Percentiles rank a stretch among this genome's conserved stretches.
phyloP scores from a whole-genome alignment of 192 early-diverging fungal species.

The Coemansia sp. region DNA sequence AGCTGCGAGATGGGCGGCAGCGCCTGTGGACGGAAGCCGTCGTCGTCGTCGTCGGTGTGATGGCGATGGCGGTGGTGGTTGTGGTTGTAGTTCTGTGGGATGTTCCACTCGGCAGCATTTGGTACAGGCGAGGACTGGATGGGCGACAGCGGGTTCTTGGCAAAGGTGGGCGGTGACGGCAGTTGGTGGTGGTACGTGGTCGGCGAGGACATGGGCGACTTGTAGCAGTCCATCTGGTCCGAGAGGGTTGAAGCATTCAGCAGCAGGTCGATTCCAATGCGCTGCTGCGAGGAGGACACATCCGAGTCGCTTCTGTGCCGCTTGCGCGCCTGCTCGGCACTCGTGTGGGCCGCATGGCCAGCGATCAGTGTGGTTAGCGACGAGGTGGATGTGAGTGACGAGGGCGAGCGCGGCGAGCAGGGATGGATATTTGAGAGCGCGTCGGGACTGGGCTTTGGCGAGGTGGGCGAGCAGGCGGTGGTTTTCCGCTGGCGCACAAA shows the following conservation, averaged over 20 bases:
- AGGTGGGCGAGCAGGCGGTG: background rate
- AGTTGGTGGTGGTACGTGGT: conserved; percentile 2
- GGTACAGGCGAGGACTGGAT: conserved; percentile 5
- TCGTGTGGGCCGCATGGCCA: background rate
- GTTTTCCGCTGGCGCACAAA: conserved; percentile 24
- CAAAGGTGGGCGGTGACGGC: background rate
- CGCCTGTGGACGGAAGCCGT: background rate
- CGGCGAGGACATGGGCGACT: conserved; percentile 20
- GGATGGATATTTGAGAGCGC: conserved; percentile 3
- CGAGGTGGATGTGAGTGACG: conserved; percentile 9
- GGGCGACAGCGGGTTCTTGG: conserved; percentile 5
- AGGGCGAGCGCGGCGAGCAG: conserved; percentile 21
- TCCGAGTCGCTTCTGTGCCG: conserved; percentile 19
- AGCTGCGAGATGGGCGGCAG: conserved; percentile 43
- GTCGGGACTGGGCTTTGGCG: conserved; percentile 9
- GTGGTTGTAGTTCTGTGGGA: conserved; percentile 4
- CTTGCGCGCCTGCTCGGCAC: conserved; percentile 8
- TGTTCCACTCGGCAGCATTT: background rate
- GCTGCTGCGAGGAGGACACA: conserved; percentile 15
- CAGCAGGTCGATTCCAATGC: conserved; percentile 42
- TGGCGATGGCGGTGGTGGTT: too few relatives aligned
- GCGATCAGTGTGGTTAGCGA: conserved; percentile 13
- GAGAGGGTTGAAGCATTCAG: conserved; percentile 43
- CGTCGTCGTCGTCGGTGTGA: too few relatives aligned
- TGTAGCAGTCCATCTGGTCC: conserved; percentile 19